phyloP scores from a whole-genome alignment of 371 early-diverging fungal species.

The Umbelopsis sp. region DNA sequence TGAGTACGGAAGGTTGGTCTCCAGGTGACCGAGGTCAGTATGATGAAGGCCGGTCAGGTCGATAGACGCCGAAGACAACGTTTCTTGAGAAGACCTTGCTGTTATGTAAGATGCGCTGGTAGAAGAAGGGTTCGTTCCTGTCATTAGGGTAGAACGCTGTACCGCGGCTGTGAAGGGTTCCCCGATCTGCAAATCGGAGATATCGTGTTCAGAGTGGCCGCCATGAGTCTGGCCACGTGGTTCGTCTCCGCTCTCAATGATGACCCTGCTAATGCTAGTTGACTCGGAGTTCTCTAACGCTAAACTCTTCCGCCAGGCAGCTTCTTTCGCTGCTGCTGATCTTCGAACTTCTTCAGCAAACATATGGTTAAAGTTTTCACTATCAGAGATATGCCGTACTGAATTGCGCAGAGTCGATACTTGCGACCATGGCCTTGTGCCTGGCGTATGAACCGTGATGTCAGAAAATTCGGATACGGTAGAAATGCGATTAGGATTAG shows the following conservation, averaged over 20 bases:
- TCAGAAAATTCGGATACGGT: background rate
- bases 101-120: background rate
- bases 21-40: background rate
- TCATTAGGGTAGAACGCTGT: background rate
- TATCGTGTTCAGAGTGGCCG: background rate
- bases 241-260: background rate
- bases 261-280: background rate
- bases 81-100: background rate
- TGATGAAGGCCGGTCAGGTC: background rate
- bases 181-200: slow-evolving; percentile 17
- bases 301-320: slow-evolving; percentile 7
- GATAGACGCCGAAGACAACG: background rate
- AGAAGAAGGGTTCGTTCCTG: background rate
- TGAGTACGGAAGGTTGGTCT: background rate
- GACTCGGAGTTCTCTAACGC: background rate
- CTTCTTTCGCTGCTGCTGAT: slow-evolving; percentile 25
- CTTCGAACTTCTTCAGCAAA: slow-evolving; percentile 33
- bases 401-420: background rate
- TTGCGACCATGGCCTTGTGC: background rate
- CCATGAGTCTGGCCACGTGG: slow-evolving; percentile 16
- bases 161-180: background rate
- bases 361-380: slow-evolving; percentile 28
- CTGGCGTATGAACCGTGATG: background rate
- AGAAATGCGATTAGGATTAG: background rate
- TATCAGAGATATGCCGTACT: background rate